phyloP scores from a whole-genome alignment of 305 asterid genomes.

The Fraxinus sp. region DNA sequence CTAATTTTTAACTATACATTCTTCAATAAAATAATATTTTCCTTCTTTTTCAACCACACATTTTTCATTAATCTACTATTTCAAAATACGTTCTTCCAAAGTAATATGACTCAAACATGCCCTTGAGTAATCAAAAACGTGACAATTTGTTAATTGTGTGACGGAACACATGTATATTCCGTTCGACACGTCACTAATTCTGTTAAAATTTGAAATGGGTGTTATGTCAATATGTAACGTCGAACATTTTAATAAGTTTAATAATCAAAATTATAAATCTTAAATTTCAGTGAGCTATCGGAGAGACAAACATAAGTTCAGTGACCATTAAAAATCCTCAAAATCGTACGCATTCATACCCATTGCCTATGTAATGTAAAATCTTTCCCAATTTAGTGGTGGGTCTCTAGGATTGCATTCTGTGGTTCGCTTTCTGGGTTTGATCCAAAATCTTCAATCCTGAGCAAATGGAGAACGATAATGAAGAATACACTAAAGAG shows the following conservation, averaged over 20 bases:
- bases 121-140: no score
- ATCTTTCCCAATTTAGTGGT: conserved; percentile 16
- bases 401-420: conserved; percentile 17
- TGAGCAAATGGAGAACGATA: conserved; percentile 41
- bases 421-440: conserved; percentile 25
- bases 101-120: no score
- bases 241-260: neutral
- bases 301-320: no score
- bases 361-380: neutral
- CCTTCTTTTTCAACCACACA: no score
- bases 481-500: conserved; percentile 45
- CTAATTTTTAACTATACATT: no score
- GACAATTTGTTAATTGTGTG: neutral
- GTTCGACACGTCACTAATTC: neutral
- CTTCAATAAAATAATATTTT: no score
- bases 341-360: conserved; percentile 23
- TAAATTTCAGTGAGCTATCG: no score
- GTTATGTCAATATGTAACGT: neutral
- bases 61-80: no score
- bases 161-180: neutral
- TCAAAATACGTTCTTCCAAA: no score
- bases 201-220: no score
- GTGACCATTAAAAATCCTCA: no score
- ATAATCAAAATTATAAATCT: no score
- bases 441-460: conserved; percentile 20